Percentiles rank a stretch among this genome's conserved stretches.
Evolutionary conservation across 805 yeast species (phyloP).

Genomic region (Saccharomycodes ludwigii): DNA sequence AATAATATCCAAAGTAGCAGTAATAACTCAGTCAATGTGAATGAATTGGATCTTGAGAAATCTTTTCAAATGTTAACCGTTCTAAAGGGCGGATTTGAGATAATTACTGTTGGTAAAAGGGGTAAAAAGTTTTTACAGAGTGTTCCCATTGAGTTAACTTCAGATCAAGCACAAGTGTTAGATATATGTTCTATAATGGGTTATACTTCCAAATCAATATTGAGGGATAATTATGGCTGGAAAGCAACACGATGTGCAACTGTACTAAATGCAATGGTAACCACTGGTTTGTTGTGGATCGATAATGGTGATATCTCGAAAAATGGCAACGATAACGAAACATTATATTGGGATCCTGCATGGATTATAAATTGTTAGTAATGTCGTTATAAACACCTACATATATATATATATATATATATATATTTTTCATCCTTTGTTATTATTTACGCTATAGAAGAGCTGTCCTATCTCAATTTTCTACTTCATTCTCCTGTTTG

Average conservation of each 20-base stretch:
- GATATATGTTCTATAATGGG: conserved; percentile 74
- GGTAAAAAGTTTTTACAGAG: conserved; percentile 46
- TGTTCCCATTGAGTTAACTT: conserved; percentile 48
- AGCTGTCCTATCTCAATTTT: background rate
- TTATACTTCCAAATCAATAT: conserved; percentile 47
- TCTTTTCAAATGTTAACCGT: conserved; percentile 40
- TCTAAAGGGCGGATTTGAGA: conserved; percentile 62
- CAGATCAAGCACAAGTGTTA: conserved; percentile 59
- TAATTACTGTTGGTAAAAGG: conserved; percentile 42
- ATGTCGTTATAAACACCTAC: too few species aligned
- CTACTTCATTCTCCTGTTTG: conserved; percentile 25
- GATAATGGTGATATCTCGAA: conserved; percentile 28
- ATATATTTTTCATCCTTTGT: background rate
- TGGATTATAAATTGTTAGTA: conserved; percentile 35
- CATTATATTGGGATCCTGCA: conserved; percentile 61
- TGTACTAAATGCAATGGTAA: conserved; percentile 67
- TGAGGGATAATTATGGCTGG: conserved; percentile 75
- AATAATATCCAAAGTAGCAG: conserved; percentile 10
- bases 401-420: background rate
- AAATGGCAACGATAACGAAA: conserved; percentile 30
- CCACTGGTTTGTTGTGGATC: conserved; percentile 77
- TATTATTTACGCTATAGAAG: conserved; percentile 2
- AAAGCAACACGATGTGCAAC: conserved; percentile 43
- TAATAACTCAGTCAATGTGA: conserved; percentile 12
- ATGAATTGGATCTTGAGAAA: conserved; percentile 39